phyloP scores from a whole-genome alignment of 345 rosid genomes.

The Zanthoxylum bungeanum region DNA sequence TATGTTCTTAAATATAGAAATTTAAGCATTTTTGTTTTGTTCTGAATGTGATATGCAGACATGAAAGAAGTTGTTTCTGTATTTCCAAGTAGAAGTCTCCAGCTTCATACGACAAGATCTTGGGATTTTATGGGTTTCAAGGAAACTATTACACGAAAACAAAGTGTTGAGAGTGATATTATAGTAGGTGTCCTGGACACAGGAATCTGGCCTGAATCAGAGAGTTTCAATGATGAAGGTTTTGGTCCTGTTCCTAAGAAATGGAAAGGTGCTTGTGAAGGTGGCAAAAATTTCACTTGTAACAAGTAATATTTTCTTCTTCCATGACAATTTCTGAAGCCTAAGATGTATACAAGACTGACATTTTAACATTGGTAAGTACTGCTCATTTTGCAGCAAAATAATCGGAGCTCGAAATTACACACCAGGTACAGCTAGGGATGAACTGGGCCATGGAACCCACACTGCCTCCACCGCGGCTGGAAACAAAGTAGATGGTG shows the following conservation, averaged over 20 bases:
- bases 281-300: constrained; percentile 43
- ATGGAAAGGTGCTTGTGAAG: constrained; percentile 46
- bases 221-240: constrained; percentile 43
- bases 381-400: constrained; percentile 25
- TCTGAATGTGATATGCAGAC: constrained; percentile 10
- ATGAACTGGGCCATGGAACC: constrained; percentile 37
- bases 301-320: constrained; percentile 35
- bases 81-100: constrained; percentile 24
- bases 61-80: constrained; percentile 31
- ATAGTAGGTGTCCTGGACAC: constrained; percentile 37
- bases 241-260: constrained; percentile 47
- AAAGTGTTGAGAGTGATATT: constrained; percentile 18
- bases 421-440: constrained; percentile 14
- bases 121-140: constrained; percentile 49
- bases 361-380: background rate
- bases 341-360: background rate
- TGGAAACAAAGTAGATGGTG: constrained; percentile 40
- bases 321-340: background rate
- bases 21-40: background rate
- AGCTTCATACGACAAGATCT: constrained; percentile 41
- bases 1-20: too few relatives aligned
- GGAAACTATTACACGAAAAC: background rate
- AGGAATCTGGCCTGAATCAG: constrained; percentile 49
- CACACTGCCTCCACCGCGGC: constrained; percentile 73
- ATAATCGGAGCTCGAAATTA: constrained; percentile 43